Evolutionary conservation across 2,329 filamentous ascomycete species (phyloP).

Genomic region (Penicillium frequentans): DNA sequence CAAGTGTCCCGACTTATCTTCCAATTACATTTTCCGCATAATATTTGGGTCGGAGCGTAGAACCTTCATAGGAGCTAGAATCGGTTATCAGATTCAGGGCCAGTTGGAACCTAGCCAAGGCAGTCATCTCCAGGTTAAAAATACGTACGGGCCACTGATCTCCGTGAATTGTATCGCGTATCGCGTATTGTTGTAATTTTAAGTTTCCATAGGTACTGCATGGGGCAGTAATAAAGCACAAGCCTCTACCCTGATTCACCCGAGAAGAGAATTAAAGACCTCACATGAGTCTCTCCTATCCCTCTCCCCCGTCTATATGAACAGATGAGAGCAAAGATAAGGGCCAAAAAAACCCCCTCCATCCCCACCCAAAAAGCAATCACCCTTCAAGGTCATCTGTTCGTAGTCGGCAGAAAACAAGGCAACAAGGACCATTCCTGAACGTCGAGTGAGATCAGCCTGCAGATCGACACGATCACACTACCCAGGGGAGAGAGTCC

Average conservation of each 20-base stretch:
- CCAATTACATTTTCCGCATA: no score
- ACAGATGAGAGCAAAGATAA: not conserved
- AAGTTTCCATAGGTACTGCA: no score
- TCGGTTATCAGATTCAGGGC: no score
- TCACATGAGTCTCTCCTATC: not conserved
- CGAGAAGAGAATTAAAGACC: not conserved
- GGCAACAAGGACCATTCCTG: not conserved
- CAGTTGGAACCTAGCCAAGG: no score
- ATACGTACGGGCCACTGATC: no score
- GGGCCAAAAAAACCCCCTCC: not conserved
- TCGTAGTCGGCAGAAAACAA: not conserved
- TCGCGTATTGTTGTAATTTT: no score
- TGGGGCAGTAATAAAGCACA: not conserved
- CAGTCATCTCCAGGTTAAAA: no score
- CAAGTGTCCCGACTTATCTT: no score
- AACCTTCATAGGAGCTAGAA: no score
- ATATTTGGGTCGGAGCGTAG: no score
- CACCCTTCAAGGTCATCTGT: not conserved
- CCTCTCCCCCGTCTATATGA: not conserved
- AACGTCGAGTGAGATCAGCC: not conserved
- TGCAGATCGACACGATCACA: constrained; percentile 2
- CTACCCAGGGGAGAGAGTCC: not conserved
- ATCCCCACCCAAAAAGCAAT: not conserved
- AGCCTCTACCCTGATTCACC: not conserved
- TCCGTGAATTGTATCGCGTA: no score